Evolutionary conservation across 208 protist species (phyloP), one percentile per base, ranked within the genome.

Genomic region (Angomonas deanei): DNA sequence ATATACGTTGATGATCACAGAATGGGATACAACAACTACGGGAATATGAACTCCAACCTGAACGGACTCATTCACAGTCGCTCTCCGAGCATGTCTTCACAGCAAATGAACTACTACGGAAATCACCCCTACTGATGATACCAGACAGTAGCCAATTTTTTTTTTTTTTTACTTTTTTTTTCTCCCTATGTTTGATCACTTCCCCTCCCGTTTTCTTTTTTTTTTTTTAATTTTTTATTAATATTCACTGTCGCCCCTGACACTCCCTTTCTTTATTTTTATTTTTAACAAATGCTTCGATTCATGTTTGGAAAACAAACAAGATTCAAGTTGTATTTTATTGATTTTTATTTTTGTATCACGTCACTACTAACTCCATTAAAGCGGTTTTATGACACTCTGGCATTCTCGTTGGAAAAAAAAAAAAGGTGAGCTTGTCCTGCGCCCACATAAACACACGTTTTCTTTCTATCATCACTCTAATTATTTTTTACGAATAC

Each of bases 91-190:
- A 42, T 42, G 36, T n/a, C 15, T 8, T 50, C 24, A 33, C 11
- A n/a, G 31, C 38, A 0, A 0, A 23, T 24, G 10, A 26, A 52
- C 19, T 15, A 3, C 36, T 68, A 68, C 63, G 15, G 42, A 3
- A 17, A n/a, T 1, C 31, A 6, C 24, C 53, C 62, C 10, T 6
- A 21, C 1, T 53, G 48, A 0, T 48, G 42, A 0, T 61, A 48
- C 27, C 64, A n/a, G n/a, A n/a, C n/a, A n/a, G n/a, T n/a, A n/a
- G n/a, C 27, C 48, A 23, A 21, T 33, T 24, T 59, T 26, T 36
- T 67, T 65, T 65, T 21, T 60, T 38, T 1, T 52, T 53, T 58
- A 19, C 56, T 62, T 49, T 50, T 26, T 68, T 47, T 65, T 56
- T 24, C 13, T 26, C 55, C 26, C 26, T 0, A 39, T 38, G 10